A percentile compares a stretch with the other conserved stretches of the same genome.
Evolutionary conservation across 2,329 filamentous ascomycete genomes (phyloP).

Genomic region (Penicillium frequentans): DNA sequence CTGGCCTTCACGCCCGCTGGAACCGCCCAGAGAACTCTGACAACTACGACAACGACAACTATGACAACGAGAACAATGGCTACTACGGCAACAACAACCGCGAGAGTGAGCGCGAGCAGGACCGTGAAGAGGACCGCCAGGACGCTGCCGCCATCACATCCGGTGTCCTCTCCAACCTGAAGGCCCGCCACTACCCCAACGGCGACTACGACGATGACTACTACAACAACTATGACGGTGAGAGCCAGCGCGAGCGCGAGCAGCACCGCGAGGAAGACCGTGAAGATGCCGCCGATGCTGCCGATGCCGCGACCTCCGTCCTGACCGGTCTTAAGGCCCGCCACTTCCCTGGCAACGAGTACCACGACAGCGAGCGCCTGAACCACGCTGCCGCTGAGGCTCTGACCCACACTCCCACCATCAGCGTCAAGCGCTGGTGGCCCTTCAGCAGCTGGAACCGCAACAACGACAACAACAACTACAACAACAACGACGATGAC

Average conservation of each 20-base stretch:
- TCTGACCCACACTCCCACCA: background rate
- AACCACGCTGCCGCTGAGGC: background rate
- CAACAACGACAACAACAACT: background rate
- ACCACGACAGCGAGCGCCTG: conserved; percentile 2
- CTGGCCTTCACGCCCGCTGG: background rate
- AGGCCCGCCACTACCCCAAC: background rate
- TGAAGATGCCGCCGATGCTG: background rate
- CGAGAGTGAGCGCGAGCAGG: conserved; percentile 7
- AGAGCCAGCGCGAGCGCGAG: conserved; percentile 1
- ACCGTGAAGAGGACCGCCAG: conserved; percentile 1
- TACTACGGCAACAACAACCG: conserved; percentile 11
- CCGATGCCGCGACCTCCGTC: background rate
- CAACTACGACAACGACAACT: background rate
- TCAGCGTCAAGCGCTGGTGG: conserved; percentile 3
- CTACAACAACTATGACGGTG: conserved; percentile 16
- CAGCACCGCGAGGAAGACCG: background rate
- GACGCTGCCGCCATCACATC: background rate
- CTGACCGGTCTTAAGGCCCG: background rate
- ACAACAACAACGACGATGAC: too few relatives aligned
- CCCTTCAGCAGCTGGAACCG: conserved; percentile 4
- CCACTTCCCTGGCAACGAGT: conserved; percentile 5
- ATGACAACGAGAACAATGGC: background rate
- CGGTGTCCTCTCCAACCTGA: background rate
- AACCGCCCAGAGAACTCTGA: background rate
- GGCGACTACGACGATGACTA: background rate